A percentile compares a stretch with the other conserved stretches of the same genome.
Conservation (phyloP, 345 rosid species). For the Turritis glabra region DNA sequence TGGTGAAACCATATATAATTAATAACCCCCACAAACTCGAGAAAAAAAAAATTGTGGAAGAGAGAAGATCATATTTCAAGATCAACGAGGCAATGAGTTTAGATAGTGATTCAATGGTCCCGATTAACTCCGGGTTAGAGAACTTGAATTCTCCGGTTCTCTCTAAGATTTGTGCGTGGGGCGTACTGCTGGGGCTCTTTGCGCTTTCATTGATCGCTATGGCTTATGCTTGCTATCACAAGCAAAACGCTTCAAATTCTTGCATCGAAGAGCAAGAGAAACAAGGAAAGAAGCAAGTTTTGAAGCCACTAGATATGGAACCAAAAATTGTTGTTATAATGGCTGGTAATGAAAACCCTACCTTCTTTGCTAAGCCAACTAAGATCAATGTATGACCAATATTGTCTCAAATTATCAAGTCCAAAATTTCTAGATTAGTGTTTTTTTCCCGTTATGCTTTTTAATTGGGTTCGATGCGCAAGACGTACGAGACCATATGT, state of each 20-base stretch:
- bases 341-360: constrained; percentile 66
- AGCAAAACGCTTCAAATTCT: background rate
- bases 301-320: constrained; percentile 51
- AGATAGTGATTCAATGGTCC: constrained; percentile 35
- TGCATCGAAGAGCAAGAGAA: constrained; percentile 29
- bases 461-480: background rate
- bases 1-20: constrained; percentile 36
- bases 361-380: constrained; percentile 55
- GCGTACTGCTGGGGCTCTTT: constrained; percentile 51
- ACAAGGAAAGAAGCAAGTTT: constrained; percentile 13
- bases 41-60: background rate
- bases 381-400: constrained; percentile 30
- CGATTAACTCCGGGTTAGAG: constrained; percentile 22
- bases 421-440: background rate
- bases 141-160: constrained; percentile 51
- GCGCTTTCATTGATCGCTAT: constrained; percentile 46
- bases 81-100: constrained; percentile 43
- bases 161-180: constrained; percentile 53
- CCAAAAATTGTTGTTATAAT: constrained; percentile 70
- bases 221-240: constrained; percentile 47
- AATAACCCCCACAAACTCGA: background rate
- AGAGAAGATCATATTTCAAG: background rate
- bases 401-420: background rate
- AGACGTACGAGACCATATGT: background rate
- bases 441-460: background rate